A percentile compares a stretch with the other conserved stretches of the same genome.
These are phyloP conservation scores for Dothistroma pini DNA, from an alignment of 2,329 filamentous ascomycete species.

Conservation along the genomic window DNA sequence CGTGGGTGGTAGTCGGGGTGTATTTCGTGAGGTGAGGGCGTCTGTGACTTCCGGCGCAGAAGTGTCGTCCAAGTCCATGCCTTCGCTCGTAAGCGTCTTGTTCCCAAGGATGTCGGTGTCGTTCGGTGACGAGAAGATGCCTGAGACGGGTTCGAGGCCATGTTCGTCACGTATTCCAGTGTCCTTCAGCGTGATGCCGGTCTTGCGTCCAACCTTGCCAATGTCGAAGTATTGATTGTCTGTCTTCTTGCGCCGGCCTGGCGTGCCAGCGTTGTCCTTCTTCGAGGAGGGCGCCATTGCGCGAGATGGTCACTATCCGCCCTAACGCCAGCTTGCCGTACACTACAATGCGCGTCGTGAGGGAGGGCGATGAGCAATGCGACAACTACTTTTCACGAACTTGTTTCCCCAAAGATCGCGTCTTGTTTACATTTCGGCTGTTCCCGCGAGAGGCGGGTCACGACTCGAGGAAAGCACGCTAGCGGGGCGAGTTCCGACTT, in stretches of 20 bases:
- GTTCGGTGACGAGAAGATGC: conserved; percentile 80
- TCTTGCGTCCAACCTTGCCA: conserved; percentile 56
- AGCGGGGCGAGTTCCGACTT: background rate
- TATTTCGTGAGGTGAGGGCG: conserved; percentile 41
- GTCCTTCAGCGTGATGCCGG: conserved; percentile 76
- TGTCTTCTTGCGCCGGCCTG: conserved; percentile 28
- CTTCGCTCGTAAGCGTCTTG: conserved; percentile 26
- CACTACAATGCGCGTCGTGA: background rate
- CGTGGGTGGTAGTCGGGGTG: conserved; percentile 48
- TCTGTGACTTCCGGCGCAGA: conserved; percentile 49
- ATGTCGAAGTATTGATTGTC: conserved; percentile 37
- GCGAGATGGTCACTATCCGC: conserved; percentile 30
- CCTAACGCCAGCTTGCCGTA: conserved; percentile 24
- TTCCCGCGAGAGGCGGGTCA: background rate
- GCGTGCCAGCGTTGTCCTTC: conserved; percentile 19
- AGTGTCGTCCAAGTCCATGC: conserved; percentile 62
- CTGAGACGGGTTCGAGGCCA: conserved; percentile 83
- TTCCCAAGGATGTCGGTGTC: conserved; percentile 37
- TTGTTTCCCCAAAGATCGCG: background rate
- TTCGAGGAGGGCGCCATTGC: conserved; percentile 27
- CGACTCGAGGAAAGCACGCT: background rate
- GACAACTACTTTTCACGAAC: background rate
- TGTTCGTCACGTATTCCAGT: conserved; percentile 79
- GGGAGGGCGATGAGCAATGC: background rate
- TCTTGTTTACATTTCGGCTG: background rate